Percentiles rank a stretch among this genome's conserved stretches.
Evolutionary conservation across 108 stramenopile genomes (phyloP).

Genomic region (Cyclotella cryptica): DNA sequence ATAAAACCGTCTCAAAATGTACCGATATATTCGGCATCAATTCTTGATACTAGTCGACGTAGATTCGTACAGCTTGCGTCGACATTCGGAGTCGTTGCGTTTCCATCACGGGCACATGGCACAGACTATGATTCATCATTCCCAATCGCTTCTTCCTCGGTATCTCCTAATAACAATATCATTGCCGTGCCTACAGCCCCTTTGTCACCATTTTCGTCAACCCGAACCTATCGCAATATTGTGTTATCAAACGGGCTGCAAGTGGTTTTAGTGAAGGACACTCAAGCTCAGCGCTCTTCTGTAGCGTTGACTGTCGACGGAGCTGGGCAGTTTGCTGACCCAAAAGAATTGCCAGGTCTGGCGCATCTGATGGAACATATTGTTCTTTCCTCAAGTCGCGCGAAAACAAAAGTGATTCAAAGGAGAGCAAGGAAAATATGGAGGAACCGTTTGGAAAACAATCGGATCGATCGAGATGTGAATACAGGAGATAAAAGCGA

Average conservation of each 20-base stretch:
- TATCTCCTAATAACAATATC: conserved; percentile 18
- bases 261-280: conserved; percentile 69
- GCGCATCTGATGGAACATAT: conserved; percentile 89
- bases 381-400: conserved; percentile 53
- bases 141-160: not conserved
- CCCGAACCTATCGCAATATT: conserved; percentile 64
- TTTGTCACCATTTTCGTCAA: conserved; percentile 69
- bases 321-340: conserved; percentile 80
- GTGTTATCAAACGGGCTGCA: conserved; percentile 69
- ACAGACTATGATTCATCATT: not conserved
- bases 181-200: conserved; percentile 33
- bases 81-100: not conserved
- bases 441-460: conserved; percentile 45
- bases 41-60: not conserved
- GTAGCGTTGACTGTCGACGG: conserved; percentile 72
- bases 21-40: not conserved
- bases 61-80: conserved; percentile 1
- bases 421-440: conserved; percentile 50
- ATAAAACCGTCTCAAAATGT: too few relatives aligned
- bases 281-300: conserved; percentile 39
- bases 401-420: conserved; percentile 25
- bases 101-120: not conserved
- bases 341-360: conserved; percentile 61
- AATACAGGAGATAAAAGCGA: not conserved
- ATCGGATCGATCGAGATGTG: not conserved